Evolutionary conservation across 495 filamentous ascomycete genomes (phyloP).

Genomic region (Aspergillus mulundensis): DNA sequence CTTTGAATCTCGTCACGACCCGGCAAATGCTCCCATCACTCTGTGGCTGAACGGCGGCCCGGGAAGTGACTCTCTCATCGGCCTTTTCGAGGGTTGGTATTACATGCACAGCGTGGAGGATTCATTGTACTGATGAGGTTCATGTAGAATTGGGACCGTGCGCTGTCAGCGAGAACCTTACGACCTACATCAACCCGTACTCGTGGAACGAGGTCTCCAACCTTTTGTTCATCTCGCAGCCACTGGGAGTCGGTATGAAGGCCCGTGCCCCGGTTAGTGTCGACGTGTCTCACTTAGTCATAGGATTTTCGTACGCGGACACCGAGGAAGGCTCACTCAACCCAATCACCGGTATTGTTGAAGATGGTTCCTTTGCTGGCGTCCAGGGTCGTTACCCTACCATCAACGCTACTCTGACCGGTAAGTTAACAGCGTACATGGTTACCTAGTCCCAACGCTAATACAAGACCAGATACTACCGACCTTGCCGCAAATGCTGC

Average conservation of each 20-base stretch:
- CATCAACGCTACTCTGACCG: conserved; percentile 43
- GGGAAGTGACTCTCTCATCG: conserved; percentile 61
- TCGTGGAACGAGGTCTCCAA: conserved; percentile 72
- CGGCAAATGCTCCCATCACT: conserved; percentile 47
- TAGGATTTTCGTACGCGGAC: conserved; percentile 53
- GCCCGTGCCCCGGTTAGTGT: background rate
- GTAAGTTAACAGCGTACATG: conserved; percentile 18
- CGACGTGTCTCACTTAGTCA: background rate
- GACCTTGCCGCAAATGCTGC: conserved; percentile 51
- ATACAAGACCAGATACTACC: conserved; percentile 36
- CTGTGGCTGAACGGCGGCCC: conserved; percentile 54
- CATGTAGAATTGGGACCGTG: conserved; percentile 55
- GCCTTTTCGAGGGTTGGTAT: conserved; percentile 60
- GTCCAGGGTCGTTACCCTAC: conserved; percentile 45
- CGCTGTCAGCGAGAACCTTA: conserved; percentile 48
- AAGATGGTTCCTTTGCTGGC: conserved; percentile 37
- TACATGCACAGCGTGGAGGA: background rate
- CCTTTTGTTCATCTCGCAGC: conserved; percentile 70
- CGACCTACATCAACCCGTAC: conserved; percentile 54
- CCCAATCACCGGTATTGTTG: conserved; percentile 38
- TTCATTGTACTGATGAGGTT: conserved; percentile 9
- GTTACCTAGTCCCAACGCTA: conserved; percentile 1
- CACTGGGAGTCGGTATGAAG: conserved; percentile 49
- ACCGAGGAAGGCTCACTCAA: conserved; percentile 41
- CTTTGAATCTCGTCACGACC: conserved; percentile 47